A percentile compares a stretch with the other conserved stretches of the same genome.
phyloP scores from a whole-genome alignment of 768 basidiomycete species.

The Ramaria sp. region DNA sequence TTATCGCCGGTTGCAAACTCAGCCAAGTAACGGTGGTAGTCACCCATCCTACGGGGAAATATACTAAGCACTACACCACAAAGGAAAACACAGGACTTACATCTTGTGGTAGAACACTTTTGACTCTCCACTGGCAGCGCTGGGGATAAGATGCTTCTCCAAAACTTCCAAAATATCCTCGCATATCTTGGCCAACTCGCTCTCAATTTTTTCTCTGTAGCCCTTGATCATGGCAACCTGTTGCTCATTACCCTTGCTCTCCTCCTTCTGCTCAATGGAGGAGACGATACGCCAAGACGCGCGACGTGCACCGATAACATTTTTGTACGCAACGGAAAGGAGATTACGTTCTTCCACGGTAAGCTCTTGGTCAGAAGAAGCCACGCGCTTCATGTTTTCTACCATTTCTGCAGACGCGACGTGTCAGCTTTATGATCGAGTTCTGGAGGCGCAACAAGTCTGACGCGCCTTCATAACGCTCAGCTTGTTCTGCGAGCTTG shows the following conservation, averaged over 20 bases:
- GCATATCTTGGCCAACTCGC: slow-evolving; percentile 95
- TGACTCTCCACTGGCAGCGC: slow-evolving; percentile 91
- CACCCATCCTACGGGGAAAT: slow-evolving; percentile 72
- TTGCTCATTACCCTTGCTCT: slow-evolving; percentile 93
- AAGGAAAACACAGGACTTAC: slow-evolving; percentile 33
- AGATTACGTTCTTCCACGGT: slow-evolving; percentile 98
- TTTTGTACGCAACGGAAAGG: slow-evolving; percentile 98
- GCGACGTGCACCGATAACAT: slow-evolving; percentile 96
- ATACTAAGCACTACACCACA: slow-evolving; percentile 14
- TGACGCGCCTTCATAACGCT: slow-evolving; percentile 88
- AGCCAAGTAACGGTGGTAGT: slow-evolving; percentile 98
- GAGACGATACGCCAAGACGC: slow-evolving; percentile 98
- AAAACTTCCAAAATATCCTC: slow-evolving; percentile 97
- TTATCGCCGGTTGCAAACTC: slow-evolving; percentile 98
- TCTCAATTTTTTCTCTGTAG: slow-evolving; percentile 96
- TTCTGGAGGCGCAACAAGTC: slow-evolving; percentile 10
- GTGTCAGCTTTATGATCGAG: neutral
- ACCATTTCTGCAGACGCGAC: slow-evolving; percentile 66
- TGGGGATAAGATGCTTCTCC: slow-evolving; percentile 95
- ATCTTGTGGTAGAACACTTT: slow-evolving; percentile 99
- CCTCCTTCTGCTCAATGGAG: slow-evolving; percentile 98
- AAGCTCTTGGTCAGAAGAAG: slow-evolving; percentile 94
- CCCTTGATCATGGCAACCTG: slow-evolving; percentile 97
- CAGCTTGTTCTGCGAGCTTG: slow-evolving; percentile 99
- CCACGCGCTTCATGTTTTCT: slow-evolving; percentile 98